Percentiles rank a stretch among this genome's conserved stretches.
These are phyloP conservation scores for Cladophialophora immunda DNA, from an alignment of 2,329 filamentous ascomycete species.

Conservation along the genomic window DNA sequence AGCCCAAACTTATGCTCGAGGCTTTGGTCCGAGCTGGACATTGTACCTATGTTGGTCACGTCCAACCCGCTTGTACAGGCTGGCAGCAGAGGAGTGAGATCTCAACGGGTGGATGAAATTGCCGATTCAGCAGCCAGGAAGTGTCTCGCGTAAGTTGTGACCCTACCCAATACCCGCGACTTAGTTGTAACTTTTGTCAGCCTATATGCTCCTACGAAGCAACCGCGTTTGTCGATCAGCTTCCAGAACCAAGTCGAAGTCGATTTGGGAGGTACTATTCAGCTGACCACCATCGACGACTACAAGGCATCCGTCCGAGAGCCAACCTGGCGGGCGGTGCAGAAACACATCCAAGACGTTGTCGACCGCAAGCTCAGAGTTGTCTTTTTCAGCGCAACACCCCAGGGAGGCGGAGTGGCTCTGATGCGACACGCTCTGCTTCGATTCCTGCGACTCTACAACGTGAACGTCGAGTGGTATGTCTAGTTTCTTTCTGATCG, in stretches of 20 bases:
- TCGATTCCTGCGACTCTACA: constrained; percentile 72
- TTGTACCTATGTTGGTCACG: constrained; percentile 73
- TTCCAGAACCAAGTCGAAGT: constrained; percentile 75
- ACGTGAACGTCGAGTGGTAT: constrained; percentile 77
- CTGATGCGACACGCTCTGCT: constrained; percentile 83
- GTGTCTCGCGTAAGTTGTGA: constrained; percentile 71
- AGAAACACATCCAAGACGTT: constrained; percentile 70
- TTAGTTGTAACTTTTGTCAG: constrained; percentile 49
- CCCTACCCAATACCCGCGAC: constrained; percentile 2
- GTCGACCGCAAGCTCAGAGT: constrained; percentile 71
- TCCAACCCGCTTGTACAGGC: constrained; percentile 45
- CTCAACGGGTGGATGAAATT: constrained; percentile 75
- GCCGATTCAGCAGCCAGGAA: constrained; percentile 83
- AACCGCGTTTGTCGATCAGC: constrained; percentile 72
- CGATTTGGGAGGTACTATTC: constrained; percentile 71
- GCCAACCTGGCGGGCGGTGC: constrained; percentile 71
- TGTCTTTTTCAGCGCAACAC: constrained; percentile 81
- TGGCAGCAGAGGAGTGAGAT: constrained; percentile 51
- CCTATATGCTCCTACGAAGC: constrained; percentile 75
- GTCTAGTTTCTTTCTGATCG: constrained; percentile 42
- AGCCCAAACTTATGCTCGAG: constrained; percentile 73
- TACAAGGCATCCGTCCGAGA: constrained; percentile 69
- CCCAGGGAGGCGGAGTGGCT: constrained; percentile 83
- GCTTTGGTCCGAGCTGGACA: constrained; percentile 79
- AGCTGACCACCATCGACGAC: constrained; percentile 64